Percentiles rank a stretch among this genome's conserved stretches.
phyloP scores from a whole-genome alignment of 495 filamentous ascomycete species.

The Xylaria grammica region DNA sequence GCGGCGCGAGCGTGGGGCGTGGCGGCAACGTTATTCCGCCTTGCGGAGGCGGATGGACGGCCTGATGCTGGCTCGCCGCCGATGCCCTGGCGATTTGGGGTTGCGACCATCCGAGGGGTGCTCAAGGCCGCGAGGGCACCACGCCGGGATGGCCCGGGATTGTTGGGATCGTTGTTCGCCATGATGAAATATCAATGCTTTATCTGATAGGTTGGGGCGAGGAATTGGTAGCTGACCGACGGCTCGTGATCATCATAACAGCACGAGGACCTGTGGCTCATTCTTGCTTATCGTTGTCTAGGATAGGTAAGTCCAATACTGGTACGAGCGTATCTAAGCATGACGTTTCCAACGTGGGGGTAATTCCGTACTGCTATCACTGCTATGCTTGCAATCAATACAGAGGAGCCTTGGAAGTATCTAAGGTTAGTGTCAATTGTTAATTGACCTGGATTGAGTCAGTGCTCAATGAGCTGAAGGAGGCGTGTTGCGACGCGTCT shows the following conservation, averaged over 20 bases:
- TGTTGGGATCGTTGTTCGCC: conserved; percentile 26
- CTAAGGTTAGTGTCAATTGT: too few relatives aligned
- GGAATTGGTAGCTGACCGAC: not conserved
- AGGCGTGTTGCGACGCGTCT: not conserved
- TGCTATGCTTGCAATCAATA: not conserved
- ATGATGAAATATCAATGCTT: conserved; percentile 21
- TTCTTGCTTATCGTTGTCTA: conserved; percentile 1
- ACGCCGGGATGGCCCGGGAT: conserved; percentile 4
- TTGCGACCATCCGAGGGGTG: conserved; percentile 33
- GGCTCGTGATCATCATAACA: not conserved
- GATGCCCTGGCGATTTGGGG: conserved; percentile 40
- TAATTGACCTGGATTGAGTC: not conserved
- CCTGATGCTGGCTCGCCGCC: conserved; percentile 38
- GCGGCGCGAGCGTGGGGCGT: conserved; percentile 73
- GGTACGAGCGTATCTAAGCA: too few relatives aligned
- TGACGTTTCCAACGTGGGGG: too few relatives aligned
- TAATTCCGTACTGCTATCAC: not conserved
- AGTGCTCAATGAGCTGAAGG: not conserved
- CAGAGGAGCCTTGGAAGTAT: too few relatives aligned
- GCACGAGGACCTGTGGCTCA: not conserved
- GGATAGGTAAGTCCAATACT: not conserved
- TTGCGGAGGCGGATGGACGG: conserved; percentile 45
- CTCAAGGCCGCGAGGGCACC: conserved; percentile 24
- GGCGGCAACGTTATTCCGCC: conserved; percentile 40
- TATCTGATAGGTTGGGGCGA: not conserved